Conservation (phyloP, 257 asterid genomes). For the Lycium barbarum region DNA sequence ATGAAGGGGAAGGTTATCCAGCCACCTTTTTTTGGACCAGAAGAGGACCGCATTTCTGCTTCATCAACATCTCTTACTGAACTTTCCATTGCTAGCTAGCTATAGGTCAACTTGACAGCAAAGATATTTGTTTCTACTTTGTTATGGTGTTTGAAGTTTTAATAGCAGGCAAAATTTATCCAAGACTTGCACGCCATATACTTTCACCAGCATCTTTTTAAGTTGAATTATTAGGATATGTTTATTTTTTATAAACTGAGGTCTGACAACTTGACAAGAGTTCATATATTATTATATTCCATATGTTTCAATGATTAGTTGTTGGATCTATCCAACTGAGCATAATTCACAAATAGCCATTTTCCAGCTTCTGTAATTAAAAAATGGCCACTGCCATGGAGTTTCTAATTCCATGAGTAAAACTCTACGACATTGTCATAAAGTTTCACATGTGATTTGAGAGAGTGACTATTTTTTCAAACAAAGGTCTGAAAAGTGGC, state of each 20-base stretch:
- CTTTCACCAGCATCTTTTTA: neutral
- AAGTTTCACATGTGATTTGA: no score
- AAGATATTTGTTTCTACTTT: constrained; percentile 4
- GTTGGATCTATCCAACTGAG: neutral
- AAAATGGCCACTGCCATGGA: no score
- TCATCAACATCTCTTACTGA: constrained; percentile 24
- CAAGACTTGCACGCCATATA: constrained; percentile 10
- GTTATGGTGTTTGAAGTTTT: constrained; percentile 4
- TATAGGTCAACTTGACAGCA: neutral
- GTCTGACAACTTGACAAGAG: neutral
- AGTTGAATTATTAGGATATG: neutral
- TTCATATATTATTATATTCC: neutral
- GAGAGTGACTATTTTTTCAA: no score
- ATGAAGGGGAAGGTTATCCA: constrained; percentile 68
- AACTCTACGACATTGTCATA: no score
- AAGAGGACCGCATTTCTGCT: neutral
- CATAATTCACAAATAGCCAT: neutral
- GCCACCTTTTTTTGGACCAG: constrained; percentile 44
- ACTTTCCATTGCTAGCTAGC: constrained; percentile 4
- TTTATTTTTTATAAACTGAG: neutral
- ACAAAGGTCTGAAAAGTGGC: no score
- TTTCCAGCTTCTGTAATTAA: no score
- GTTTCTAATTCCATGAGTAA: no score
- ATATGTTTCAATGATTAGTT: neutral
- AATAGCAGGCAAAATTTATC: constrained; percentile 6